Base-by-base conservation (phyloP, 108 stramenopile genomes). In the Cyclotella baltica region DNA sequence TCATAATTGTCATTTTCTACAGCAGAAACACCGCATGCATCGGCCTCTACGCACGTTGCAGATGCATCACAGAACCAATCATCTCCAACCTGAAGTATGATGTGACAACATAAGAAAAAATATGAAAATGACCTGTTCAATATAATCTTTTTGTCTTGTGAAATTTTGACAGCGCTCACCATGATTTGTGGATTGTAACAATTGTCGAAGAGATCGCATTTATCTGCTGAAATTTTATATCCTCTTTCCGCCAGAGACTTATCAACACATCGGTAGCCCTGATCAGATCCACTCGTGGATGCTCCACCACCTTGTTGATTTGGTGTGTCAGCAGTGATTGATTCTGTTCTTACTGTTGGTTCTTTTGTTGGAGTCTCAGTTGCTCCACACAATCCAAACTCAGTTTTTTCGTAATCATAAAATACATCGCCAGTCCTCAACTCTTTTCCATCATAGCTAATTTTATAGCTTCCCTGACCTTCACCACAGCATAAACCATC, bases 401-500 rank as follows among this genome's bases (percentile, higher is more conserved):
- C 59, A 29, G 75, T 69, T 31, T 46, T 72, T 67, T 85, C 84
- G 46, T 58, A 33, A 33, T 59, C 52, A 25, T 80, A 76, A 38
- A 83, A 86, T 23, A 59, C 73, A 19, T 66, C 81, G 47, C 81
- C 85, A 5, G 30, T 53, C 36, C 67, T 71, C 29, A 83, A 50
- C 31, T 62, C 33, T 3, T 36, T 47, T 23, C 82, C 82, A 67
- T 84, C 76, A 47, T 71, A 70, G 31, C 28, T 53, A 37, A 80
- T 38, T 69, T 72, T 20, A 31, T 84, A 87, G 25, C 52, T 71
- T 68, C 86, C 86, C 13, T 71, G 38, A 52, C 86, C 86, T 35
- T 81, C 51, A 25, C 47, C 25, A 56, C 86, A 87, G 34, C 85
- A 86, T n/a, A 86, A 38, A 0, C 85, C 85, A 70, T 86, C 86